Base-by-base conservation (phyloP, 306 rosid genomes). In the Cicer bijugum region DNA sequence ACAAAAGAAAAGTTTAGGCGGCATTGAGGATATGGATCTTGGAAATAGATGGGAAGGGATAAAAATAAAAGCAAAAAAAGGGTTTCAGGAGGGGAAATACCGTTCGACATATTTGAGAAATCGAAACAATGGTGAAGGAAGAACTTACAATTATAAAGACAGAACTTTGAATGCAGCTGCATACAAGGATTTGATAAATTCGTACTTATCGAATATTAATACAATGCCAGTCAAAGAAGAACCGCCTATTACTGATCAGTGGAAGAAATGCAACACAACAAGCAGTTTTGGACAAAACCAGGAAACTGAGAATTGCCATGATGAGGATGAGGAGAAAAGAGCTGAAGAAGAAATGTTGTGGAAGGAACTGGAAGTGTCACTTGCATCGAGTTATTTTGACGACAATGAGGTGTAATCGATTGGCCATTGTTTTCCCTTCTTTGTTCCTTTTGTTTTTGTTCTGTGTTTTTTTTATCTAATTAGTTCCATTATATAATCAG, bases 361-460 rank as follows among this genome's bases (percentile, higher is more conserved):
- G 97, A 88, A 85, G 81, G 98, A 94, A 82, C 78, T 88, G 86
- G 98, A 94, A 60, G 78, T 94, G 72, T 82, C 89, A 38, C 63
- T 89, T 76, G 94, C 98, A 64, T 93, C 98, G 8, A 17, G 58
- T 68, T 85, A 88, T 81, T 81, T 93, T 40, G 97, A 91, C 40
- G 92, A 82, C 8, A 52, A 77, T 10, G 88, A 84, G 94, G 98
- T 92, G 52, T 50, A 62, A 55, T 5, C 71, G 28, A 40, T 77
- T 56, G 28, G 9, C 35, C 57, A 9, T 51, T 48, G 70, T 40
- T 68, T 59, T 58, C 52, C n/a, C 46, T 56, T 45, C 50, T 75
- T 47, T 40, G 2, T 72, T 33, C 50, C 5, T 8, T 67, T 7
- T 48, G 39, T 33, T 58, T 20, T 51, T 68, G 5, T 51, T 37